Conservation (phyloP, 1,284 basidiomycete species). For the Tilletia setariae region DNA sequence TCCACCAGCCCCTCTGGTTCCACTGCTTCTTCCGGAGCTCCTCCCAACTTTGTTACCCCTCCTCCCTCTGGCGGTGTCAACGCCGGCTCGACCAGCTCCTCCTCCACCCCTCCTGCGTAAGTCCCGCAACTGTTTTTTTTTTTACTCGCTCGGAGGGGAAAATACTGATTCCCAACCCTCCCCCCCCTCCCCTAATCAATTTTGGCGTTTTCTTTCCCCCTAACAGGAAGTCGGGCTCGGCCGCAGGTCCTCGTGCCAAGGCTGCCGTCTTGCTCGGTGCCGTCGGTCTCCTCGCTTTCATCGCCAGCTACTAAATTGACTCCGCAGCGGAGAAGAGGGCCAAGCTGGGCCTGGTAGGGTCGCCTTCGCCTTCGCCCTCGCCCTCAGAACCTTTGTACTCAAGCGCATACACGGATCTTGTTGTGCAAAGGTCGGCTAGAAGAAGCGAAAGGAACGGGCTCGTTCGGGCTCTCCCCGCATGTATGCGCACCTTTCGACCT, state of each 20-base stretch:
- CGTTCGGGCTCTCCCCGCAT: no score
- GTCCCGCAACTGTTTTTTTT: neutral
- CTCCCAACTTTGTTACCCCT: neutral
- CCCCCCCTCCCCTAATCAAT: no score
- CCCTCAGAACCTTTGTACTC: neutral
- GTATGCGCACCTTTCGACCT: no score
- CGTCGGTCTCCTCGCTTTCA: conserved; percentile 6
- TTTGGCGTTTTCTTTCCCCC: neutral
- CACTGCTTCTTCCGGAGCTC: neutral
- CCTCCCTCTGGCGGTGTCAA: neutral
- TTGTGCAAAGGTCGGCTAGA: no score
- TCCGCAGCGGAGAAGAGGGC: no score
- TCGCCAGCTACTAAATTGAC: neutral
- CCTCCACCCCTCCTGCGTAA: neutral
- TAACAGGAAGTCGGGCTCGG: neutral
- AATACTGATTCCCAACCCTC: neutral
- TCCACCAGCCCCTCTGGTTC: neutral
- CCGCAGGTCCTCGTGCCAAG: neutral
- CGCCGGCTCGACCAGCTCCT: neutral
- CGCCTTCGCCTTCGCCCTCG: neutral
- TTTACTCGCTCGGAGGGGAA: neutral
- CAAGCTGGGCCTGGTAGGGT: neutral
- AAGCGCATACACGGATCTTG: no score
- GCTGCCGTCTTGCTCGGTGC: conserved; percentile 2
- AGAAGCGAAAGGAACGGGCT: no score